Conservation (phyloP, 2,329 filamentous ascomycete genomes). For the Rhinocladiella mackenziei region DNA sequence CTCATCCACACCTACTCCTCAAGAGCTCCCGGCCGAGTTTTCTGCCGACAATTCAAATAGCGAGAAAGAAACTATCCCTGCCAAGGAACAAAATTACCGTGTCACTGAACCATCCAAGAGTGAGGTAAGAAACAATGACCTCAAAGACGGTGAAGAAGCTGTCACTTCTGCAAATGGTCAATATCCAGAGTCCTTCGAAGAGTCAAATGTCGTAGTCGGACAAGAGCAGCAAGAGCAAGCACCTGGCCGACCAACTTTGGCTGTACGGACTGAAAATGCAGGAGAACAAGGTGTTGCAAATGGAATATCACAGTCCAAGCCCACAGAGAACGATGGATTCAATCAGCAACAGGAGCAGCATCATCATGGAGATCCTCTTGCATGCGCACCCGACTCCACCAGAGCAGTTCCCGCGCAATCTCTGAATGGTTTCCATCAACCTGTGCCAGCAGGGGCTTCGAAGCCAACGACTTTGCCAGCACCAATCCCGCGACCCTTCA, state of each 20-base stretch:
- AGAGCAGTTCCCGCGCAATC: too few species aligned
- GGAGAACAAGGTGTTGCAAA: conserved; percentile 1
- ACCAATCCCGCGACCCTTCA: conserved; percentile 11
- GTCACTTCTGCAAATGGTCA: neutral
- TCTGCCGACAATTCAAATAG: neutral
- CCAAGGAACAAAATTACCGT: neutral
- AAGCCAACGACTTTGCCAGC: neutral
- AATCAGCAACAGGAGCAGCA: too few species aligned
- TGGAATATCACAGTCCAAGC: conserved; percentile 5
- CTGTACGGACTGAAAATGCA: neutral
- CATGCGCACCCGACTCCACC: too few species aligned
- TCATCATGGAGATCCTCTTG: too few species aligned
- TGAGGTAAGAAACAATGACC: neutral
- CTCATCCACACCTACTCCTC: neutral
- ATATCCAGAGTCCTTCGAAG: neutral
- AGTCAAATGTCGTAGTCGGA: neutral
- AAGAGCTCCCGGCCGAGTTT: conserved; percentile 4
- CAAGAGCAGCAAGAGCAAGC: neutral
- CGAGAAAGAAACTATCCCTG: conserved; percentile 2
- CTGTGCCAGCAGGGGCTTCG: conserved; percentile 1
- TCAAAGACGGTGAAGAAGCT: neutral
- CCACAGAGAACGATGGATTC: conserved; percentile 1
- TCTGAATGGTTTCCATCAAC: conserved; percentile 13
- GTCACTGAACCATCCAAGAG: neutral
- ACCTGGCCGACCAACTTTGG: neutral